A percentile compares a stretch with the other conserved stretches of the same genome.
phyloP scores from a whole-genome alignment of 176 grass and related monocot genomes.

The Bonia amplexicaulis region DNA sequence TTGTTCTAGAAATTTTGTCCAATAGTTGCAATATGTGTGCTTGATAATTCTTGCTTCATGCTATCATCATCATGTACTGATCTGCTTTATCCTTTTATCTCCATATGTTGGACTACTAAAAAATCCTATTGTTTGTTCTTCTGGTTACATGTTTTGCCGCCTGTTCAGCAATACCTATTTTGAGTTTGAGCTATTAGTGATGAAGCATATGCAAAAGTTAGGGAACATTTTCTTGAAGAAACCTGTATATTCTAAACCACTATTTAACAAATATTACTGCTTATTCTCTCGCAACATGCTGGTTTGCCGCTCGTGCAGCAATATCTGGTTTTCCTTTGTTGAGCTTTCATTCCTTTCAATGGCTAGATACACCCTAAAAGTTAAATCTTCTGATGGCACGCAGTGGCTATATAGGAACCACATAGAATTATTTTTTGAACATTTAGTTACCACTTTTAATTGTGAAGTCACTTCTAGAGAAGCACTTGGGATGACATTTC shows the following conservation, averaged over 20 bases:
- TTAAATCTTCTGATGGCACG: background rate
- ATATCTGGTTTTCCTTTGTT: conserved; percentile 37
- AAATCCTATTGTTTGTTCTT: background rate
- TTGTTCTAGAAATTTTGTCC: background rate
- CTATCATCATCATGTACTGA: background rate
- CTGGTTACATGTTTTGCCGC: background rate
- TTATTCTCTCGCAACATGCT: conserved; percentile 46
- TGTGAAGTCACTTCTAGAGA: too few relatives aligned
- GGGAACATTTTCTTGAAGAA: background rate
- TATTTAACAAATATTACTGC: conserved; percentile 23
- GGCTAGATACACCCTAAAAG: background rate
- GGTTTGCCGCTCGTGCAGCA: conserved; percentile 84
- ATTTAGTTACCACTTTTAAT: too few relatives aligned
- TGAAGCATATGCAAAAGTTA: background rate
- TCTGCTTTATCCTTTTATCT: background rate
- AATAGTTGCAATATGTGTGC: background rate
- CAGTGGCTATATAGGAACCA: background rate
- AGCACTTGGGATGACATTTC: too few relatives aligned
- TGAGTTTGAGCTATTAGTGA: conserved; percentile 1
- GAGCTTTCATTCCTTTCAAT: background rate
- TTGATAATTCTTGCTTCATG: background rate
- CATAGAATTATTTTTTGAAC: background rate
- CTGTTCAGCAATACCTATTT: background rate
- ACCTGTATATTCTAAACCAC: conserved; percentile 2
- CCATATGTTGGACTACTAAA: background rate